Percentiles rank a stretch among this genome's conserved stretches.
phyloP scores from a whole-genome alignment of 1,284 basidiomycete species.

The Vanrija humicola region DNA sequence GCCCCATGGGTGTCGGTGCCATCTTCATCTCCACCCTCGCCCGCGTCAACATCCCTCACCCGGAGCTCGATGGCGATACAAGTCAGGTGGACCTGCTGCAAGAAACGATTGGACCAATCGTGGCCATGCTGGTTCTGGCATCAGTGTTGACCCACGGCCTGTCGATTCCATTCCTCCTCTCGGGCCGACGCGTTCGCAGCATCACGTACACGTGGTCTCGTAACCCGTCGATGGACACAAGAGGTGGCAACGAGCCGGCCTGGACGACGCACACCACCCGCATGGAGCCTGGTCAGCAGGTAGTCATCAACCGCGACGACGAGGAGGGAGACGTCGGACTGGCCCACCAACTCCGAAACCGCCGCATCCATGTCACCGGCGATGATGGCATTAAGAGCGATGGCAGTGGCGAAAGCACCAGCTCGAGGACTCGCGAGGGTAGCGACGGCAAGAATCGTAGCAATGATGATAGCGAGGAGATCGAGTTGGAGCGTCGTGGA shows the following conservation, averaged over 20 bases:
- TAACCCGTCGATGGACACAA: conserved; percentile 56
- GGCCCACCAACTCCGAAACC: conserved; percentile 7
- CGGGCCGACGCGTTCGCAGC: conserved; percentile 80
- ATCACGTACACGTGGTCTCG: conserved; percentile 82
- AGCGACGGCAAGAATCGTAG: conserved; percentile 38
- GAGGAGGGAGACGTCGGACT: conserved; percentile 41
- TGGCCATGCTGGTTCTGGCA: conserved; percentile 83
- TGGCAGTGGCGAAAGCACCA: conserved; percentile 9
- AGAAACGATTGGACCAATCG: conserved; percentile 78
- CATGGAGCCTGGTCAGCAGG: conserved; percentile 62
- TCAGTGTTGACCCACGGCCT: conserved; percentile 87
- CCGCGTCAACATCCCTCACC: conserved; percentile 61
- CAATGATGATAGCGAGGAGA: conserved; percentile 7
- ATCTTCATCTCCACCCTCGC: conserved; percentile 90
- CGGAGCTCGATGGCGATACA: conserved; percentile 50
- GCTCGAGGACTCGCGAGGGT: conserved; percentile 36
- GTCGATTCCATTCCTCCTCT: conserved; percentile 87
- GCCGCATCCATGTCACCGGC: conserved; percentile 15
- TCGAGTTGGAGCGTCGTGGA: conserved; percentile 24
- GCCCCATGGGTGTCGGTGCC: conserved; percentile 77
- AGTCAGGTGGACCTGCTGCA: conserved; percentile 65
- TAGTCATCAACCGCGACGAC: conserved; percentile 76
- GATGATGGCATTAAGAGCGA: conserved; percentile 9
- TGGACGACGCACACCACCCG: conserved; percentile 75
- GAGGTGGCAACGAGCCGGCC: conserved; percentile 55